Percentiles rank a stretch among this genome's conserved stretches.
Evolutionary conservation across 2,329 filamentous ascomycete species (phyloP).

Genomic region (Aspergillus latus): DNA sequence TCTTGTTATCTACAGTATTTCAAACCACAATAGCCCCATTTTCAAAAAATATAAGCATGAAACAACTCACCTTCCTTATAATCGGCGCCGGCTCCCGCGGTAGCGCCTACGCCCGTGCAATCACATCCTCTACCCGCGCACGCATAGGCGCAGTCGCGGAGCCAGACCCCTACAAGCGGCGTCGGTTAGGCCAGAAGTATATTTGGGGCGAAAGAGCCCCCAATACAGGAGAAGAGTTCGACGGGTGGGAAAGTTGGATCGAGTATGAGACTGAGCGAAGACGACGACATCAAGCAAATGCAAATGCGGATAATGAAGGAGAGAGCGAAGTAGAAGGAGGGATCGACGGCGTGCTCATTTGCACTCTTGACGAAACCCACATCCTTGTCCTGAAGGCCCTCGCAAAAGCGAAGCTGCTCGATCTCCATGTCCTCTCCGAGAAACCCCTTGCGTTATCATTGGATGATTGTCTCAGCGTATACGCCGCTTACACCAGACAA

Average conservation of each 20-base stretch:
- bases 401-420: slow-evolving; percentile 51
- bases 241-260: slow-evolving; percentile 74
- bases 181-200: slow-evolving; percentile 66
- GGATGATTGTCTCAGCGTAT: slow-evolving; percentile 74
- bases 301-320: neutral
- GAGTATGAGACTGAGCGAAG: slow-evolving; percentile 19
- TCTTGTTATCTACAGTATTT: neutral
- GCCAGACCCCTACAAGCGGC: slow-evolving; percentile 73
- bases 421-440: slow-evolving; percentile 87
- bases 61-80: slow-evolving; percentile 65
- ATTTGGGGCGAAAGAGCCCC: slow-evolving; percentile 61
- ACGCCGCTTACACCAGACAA: slow-evolving; percentile 31
- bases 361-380: slow-evolving; percentile 86
- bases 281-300: neutral
- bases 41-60: neutral
- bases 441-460: slow-evolving; percentile 86
- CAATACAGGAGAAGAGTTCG: slow-evolving; percentile 58
- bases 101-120: slow-evolving; percentile 68
- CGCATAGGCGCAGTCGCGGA: slow-evolving; percentile 77
- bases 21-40: no score
- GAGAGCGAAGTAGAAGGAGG: slow-evolving; percentile 38
- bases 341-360: slow-evolving; percentile 67
- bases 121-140: slow-evolving; percentile 64
- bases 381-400: slow-evolving; percentile 74
- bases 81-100: slow-evolving; percentile 83